A percentile compares a stretch with the other conserved stretches of the same genome.
Conservation (phyloP, 2,329 filamentous ascomycete species). For the Penicillium sp. region DNA sequence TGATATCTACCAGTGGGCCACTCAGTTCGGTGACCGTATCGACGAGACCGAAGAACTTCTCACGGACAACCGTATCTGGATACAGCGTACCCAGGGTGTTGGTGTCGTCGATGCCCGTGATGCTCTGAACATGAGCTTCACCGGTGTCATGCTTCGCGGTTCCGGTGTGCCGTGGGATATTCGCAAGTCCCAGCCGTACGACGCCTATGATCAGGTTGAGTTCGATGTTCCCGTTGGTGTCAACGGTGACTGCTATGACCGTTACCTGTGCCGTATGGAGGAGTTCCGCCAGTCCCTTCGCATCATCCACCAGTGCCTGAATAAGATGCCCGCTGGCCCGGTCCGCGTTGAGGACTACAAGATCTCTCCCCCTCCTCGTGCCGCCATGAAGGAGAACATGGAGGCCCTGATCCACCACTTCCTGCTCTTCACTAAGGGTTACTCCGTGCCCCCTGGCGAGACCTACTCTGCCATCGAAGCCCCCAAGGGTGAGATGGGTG, state of each 20-base stretch:
- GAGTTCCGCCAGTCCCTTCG: constrained; percentile 98
- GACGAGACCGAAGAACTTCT: constrained; percentile 98
- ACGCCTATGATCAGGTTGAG: constrained; percentile 96
- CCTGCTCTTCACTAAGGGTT: constrained; percentile 97
- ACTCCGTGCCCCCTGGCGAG: constrained; percentile 94
- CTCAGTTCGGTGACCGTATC: constrained; percentile 96
- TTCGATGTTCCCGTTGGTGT: constrained; percentile 96
- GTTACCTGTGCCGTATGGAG: constrained; percentile 98
- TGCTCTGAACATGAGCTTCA: constrained; percentile 96
- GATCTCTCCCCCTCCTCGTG: constrained; percentile 89
- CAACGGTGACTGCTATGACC: constrained; percentile 98
- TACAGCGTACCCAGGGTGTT: constrained; percentile 85
- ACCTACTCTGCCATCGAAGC: constrained; percentile 98
- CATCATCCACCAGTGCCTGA: constrained; percentile 98
- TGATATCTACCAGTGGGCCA: constrained; percentile 99
- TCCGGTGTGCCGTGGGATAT: constrained; percentile 96
- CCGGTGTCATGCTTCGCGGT: constrained; percentile 95
- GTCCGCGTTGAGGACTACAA: constrained; percentile 99
- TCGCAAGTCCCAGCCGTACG: constrained; percentile 95
- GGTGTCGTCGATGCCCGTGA: constrained; percentile 90
- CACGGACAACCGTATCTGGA: constrained; percentile 99
- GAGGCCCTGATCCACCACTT: constrained; percentile 99
- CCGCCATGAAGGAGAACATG: constrained; percentile 99
- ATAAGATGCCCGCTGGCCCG: constrained; percentile 96
- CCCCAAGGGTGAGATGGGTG: constrained; percentile 99